Conservation (phyloP, 441 rosid species). For the Erodium texanum region DNA sequence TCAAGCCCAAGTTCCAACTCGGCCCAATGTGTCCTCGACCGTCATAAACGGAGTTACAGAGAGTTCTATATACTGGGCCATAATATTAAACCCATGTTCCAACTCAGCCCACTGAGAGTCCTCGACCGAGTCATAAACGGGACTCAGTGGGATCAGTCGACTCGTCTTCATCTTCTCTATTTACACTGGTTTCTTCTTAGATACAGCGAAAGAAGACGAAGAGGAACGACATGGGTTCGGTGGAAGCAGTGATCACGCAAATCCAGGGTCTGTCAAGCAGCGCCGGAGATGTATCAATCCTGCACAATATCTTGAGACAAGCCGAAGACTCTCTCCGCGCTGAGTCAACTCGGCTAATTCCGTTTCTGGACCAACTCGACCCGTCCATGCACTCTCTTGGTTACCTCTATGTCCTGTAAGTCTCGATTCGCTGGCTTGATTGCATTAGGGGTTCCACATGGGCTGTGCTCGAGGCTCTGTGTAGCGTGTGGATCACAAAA, state of each 20-base stretch:
- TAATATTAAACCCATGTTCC: not conserved
- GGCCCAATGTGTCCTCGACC: too few relatives aligned
- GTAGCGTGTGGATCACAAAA: not conserved
- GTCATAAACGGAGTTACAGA: too few relatives aligned
- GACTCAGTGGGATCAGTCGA: not conserved
- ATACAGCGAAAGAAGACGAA: constrained; percentile 3
- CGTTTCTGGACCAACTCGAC: constrained; percentile 76
- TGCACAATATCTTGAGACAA: constrained; percentile 44
- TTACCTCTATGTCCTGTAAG: constrained; percentile 73
- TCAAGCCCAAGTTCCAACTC: too few relatives aligned
- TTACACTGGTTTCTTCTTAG: not conserved
- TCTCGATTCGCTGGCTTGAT: constrained; percentile 6
- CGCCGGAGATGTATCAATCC: constrained; percentile 46
- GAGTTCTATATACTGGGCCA: too few relatives aligned
- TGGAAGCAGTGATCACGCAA: constrained; percentile 59
- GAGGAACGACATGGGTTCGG: constrained; percentile 22
- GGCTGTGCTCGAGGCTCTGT: not conserved
- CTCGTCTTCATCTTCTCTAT: not conserved
- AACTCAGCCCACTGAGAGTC: not conserved
- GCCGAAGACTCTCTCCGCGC: constrained; percentile 58
- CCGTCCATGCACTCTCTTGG: constrained; percentile 82
- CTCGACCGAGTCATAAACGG: not conserved
- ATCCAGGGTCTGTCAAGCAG: constrained; percentile 71
- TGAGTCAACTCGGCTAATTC: constrained; percentile 35
- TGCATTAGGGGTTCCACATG: not conserved